Conservation (phyloP, 306 rosid genomes). For the Dalbergia oliveri region DNA sequence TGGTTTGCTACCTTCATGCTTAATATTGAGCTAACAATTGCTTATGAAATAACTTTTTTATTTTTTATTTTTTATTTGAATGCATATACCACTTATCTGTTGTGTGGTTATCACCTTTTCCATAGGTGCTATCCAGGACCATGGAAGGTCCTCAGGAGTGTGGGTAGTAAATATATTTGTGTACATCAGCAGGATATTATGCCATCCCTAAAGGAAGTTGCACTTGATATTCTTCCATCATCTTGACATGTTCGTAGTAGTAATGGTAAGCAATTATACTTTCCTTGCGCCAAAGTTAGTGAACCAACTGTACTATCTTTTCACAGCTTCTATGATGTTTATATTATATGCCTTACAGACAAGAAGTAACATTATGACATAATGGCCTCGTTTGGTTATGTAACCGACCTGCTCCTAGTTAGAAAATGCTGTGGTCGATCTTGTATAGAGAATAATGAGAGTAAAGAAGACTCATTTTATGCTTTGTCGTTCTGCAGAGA, state of each 20-base stretch:
- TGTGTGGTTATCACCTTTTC: not conserved
- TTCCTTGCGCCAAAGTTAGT: conserved; percentile 1
- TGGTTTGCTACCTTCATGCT: not conserved
- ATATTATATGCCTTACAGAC: conserved; percentile 1
- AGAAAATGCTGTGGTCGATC: not conserved
- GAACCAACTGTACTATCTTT: not conserved
- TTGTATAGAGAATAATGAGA: not conserved
- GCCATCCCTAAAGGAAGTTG: conserved; percentile 98
- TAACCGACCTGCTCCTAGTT: not conserved
- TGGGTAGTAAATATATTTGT: conserved; percentile 61
- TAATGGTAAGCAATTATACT: conserved; percentile 37
- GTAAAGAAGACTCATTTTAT: no score
- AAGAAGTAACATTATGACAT: not conserved
- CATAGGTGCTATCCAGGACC: conserved; percentile 89
- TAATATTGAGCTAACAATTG: conserved; percentile 14
- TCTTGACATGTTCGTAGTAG: conserved; percentile 49
- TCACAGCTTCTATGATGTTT: no score
- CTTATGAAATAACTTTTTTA: not conserved
- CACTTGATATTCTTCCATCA: conserved; percentile 86
- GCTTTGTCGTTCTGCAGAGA: no score
- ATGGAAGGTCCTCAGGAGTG: conserved; percentile 85
- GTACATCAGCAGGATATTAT: conserved; percentile 78
- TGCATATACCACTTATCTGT: conserved; percentile 13
- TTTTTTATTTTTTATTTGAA: not conserved
- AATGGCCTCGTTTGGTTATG: not conserved